Evolutionary conservation across 371 early-diverging fungal genomes (phyloP), one percentile per base, ranked within the genome.

Genomic region (Rozella allomycis): DNA sequence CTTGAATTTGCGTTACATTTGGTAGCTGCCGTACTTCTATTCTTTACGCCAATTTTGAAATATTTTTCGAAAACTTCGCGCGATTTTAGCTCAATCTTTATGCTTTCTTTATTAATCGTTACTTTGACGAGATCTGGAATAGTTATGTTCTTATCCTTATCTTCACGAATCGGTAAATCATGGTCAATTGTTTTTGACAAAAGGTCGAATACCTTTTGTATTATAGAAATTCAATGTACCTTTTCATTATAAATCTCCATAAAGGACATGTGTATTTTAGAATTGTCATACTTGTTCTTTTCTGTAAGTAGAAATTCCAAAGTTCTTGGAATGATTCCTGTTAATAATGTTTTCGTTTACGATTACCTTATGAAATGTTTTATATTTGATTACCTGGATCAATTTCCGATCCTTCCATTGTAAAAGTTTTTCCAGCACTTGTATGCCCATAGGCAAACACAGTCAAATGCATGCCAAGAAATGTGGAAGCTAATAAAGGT

Each of bases 361-460:
- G n/a, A n/a, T n/a, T n/a, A n/a, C n/a, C n/a, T n/a, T n/a, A n/a
- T n/a, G n/a, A n/a, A n/a, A n/a, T n/a, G n/a, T n/a, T n/a, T n/a
- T n/a, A n/a, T n/a, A n/a, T n/a, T n/a, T n/a, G n/a, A n/a, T n/a
- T n/a, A 3, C 71, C 71, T 0, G 61, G 68, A 8, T 60, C 49
- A 10, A 29, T 25, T 14, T 39, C 47, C 1, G 39, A 44, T 2
- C 64, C 67, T 48, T 54, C 67, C 48, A 75, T 71, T 1, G 76
- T 75, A 37, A 68, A 54, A 4, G 73, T 77, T 35, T 76, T 75
- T 7, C 74, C 75, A n/a, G 44, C 13, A n/a, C n/a, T n/a, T n/a
- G n/a, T n/a, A n/a, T n/a, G n/a, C n/a, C n/a, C n/a, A n/a, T n/a
- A n/a, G n/a, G n/a, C n/a, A n/a, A n/a, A n/a, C n/a, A n/a, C n/a